Evolutionary conservation across 768 basidiomycete genomes (phyloP).

Genomic region (Psilocybe cyanescens): DNA sequence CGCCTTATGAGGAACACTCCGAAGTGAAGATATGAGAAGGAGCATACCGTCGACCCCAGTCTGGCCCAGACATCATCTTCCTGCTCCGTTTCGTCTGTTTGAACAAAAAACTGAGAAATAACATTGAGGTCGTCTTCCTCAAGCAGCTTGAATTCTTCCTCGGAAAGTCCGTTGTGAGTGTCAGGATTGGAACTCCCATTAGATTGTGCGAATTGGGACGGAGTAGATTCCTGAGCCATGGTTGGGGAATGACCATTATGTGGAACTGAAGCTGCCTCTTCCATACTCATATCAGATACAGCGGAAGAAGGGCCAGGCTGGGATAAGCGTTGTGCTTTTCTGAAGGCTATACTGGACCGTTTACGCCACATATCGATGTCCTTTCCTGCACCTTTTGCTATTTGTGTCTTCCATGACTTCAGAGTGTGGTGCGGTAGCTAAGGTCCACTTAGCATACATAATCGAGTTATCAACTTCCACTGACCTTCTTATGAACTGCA

Average conservation of each 20-base stretch:
- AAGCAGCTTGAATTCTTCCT: slow-evolving; percentile 4
- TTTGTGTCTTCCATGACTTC: slow-evolving; percentile 53
- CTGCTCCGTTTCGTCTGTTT: slow-evolving; percentile 44
- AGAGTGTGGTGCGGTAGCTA: slow-evolving; percentile 66
- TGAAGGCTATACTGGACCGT: slow-evolving; percentile 50
- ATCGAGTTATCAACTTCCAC: slow-evolving; percentile 3
- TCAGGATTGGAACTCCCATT: not conserved
- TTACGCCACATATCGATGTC: slow-evolving; percentile 53
- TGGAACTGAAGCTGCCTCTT: not conserved
- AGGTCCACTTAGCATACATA: slow-evolving; percentile 6
- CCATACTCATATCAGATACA: not conserved
- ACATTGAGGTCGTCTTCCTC: slow-evolving; percentile 50
- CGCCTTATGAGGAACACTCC: not conserved
- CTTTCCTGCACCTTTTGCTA: slow-evolving; percentile 33
- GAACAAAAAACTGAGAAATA: slow-evolving; percentile 61
- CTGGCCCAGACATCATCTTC: slow-evolving; percentile 49
- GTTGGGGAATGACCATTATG: not conserved
- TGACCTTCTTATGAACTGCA: slow-evolving; percentile 51
- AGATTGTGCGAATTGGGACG: not conserved
- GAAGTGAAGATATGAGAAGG: not conserved
- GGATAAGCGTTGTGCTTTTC: slow-evolving; percentile 40
- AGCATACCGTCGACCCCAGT: slow-evolving; percentile 49
- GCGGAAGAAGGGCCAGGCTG: slow-evolving; percentile 11
- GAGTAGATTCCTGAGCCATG: not conserved
- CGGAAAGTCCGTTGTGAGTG: not conserved